Percentiles rank a stretch among this genome's conserved stretches.
phyloP scores from a whole-genome alignment of 106 monocot species.

The Acorus calamus region DNA sequence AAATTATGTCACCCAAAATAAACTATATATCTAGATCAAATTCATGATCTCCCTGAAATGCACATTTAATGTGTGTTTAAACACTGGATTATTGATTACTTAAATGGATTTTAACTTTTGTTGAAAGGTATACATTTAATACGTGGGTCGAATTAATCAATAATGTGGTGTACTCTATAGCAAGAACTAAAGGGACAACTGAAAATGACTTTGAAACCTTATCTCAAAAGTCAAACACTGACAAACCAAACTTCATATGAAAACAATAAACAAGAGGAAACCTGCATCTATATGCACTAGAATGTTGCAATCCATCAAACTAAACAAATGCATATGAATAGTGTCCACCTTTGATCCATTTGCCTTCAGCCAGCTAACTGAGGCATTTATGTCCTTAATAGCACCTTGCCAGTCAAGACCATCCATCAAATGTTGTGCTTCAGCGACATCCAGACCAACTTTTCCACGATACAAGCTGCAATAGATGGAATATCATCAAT shows the following conservation, averaged over 20 bases:
- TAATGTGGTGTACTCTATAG: too few relatives aligned
- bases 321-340: background rate
- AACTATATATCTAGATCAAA: too few relatives aligned
- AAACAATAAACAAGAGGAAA: background rate
- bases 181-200: too few relatives aligned
- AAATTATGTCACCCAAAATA: too few relatives aligned
- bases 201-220: too few relatives aligned
- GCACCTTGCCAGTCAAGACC: slow-evolving; percentile 88
- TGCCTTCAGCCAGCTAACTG: slow-evolving; percentile 79
- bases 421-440: slow-evolving; percentile 88
- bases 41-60: too few relatives aligned
- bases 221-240: too few relatives aligned
- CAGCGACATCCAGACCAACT: slow-evolving; percentile 82
- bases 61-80: too few relatives aligned
- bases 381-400: slow-evolving; percentile 78
- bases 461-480: slow-evolving; percentile 86
- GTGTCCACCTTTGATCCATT: slow-evolving; percentile 77
- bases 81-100: too few relatives aligned
- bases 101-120: too few relatives aligned
- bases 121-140: too few relatives aligned
- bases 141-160: too few relatives aligned
- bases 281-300: background rate
- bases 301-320: background rate
- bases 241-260: background rate
- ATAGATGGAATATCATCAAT: background rate